phyloP scores from a whole-genome alignment of 2,329 filamentous ascomycete genomes.

The Xylaria hypoxylon region DNA sequence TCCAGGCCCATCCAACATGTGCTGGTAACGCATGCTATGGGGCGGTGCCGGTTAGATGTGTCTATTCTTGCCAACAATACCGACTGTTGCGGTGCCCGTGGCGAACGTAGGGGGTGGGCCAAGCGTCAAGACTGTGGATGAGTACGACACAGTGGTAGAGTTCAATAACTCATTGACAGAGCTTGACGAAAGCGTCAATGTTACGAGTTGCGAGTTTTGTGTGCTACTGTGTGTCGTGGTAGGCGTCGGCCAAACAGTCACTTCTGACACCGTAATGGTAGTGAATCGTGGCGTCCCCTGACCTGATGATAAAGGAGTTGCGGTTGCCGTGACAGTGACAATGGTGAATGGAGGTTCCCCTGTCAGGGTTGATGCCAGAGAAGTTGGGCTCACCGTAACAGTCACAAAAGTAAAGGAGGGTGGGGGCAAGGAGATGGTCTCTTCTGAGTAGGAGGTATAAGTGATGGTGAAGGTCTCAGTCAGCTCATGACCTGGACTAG shows the following conservation, averaged over 20 bases:
- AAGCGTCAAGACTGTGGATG: slow-evolving; percentile 38
- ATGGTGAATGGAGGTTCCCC: slow-evolving; percentile 27
- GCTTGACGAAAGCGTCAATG: slow-evolving; percentile 37
- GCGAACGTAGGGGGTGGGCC: slow-evolving; percentile 33
- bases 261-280: slow-evolving; percentile 39
- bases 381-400: slow-evolving; percentile 28
- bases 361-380: neutral
- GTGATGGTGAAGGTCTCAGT: slow-evolving; percentile 37
- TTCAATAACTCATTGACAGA: slow-evolving; percentile 39
- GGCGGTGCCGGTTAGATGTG: slow-evolving; percentile 12
- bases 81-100: slow-evolving; percentile 33
- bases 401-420: slow-evolving; percentile 30
- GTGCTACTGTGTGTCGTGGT: slow-evolving; percentile 23
- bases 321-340: slow-evolving; percentile 36
- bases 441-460: slow-evolving; percentile 35
- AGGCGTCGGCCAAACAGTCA: slow-evolving; percentile 33
- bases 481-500: slow-evolving; percentile 22
- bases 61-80: slow-evolving; percentile 22
- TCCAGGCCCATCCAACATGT: neutral
- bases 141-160: slow-evolving; percentile 38
- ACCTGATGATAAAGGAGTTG: neutral
- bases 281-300: slow-evolving; percentile 25
- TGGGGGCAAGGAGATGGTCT: slow-evolving; percentile 26
- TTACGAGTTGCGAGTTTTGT: slow-evolving; percentile 28
- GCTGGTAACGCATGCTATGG: neutral